Evolutionary conservation across 2,329 filamentous ascomycete genomes (phyloP), one percentile per base, ranked within the genome.

Genomic region (Alternaria triticimaculans): DNA sequence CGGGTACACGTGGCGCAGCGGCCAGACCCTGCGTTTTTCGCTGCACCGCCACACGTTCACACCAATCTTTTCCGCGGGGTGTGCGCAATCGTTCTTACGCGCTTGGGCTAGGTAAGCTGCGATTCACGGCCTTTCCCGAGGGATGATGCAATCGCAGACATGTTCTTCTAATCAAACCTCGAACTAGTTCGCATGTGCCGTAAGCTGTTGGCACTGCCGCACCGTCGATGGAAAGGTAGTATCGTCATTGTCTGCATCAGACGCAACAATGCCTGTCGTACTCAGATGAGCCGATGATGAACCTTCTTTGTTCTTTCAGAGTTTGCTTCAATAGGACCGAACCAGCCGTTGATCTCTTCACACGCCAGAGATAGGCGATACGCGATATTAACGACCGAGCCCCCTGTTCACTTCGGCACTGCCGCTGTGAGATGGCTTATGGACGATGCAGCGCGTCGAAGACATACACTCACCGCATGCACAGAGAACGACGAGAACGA

Each of bases 1-100:
- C 66, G 58, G 55, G 48, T 62, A 8, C 30, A 66, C 63, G 64
- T 64, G 61, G 62, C 44, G 60, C 55, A 59, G 49, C 46, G 21
- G 4, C 43, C 28, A 30, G 54, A 54, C 50, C 45, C 49, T 48
- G 30, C 33, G 25, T 56, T 14, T 33, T 26, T 21, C 6, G 10
- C 10, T 45, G 41, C 60, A 59, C 55, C 50, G 60, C 60, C 60
- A 62, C 60, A 49, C n/a, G 43, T 55, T 48, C 28, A 37, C 10
- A 6, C 28, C 49, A 21, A 11, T 55, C 58, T 53, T n/a, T 43
- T 33, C 43, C 43, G 60, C 23, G 56, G 30, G 49, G 50, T 30
- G 21, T 48, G 28, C 21, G 28, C 26, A 26, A 45, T 20, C 15
- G 14, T 11, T 15, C 25, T 33, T 56, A 30, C 25, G n/a, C 30